Evolutionary conservation across 2,329 filamentous ascomycete species (phyloP), one percentile per base, ranked within the genome.

Genomic region (Colletotrichum tropicicola): DNA sequence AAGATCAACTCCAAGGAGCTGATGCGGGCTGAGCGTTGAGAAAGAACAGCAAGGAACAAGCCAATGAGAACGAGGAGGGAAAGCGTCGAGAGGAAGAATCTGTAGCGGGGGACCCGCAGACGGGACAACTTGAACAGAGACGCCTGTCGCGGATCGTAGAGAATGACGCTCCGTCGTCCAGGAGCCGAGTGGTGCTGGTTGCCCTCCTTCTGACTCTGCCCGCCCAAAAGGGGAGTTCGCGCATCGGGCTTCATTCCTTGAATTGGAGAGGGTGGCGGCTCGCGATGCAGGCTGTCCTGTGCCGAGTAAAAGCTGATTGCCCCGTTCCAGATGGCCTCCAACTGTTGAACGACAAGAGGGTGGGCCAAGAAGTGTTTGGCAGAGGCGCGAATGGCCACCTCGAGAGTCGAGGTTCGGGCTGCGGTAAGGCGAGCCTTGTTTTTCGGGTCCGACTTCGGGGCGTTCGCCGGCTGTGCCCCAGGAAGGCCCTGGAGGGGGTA

Each of bases 251-350:
- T 81, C 41, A 27, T 25, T 12, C 68, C 67, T 59, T 71, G 28
- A 62, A 57, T 67, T 7, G 71, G 73, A 5, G 71, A 72, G 1
- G 77, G 70, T 21, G 77, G 73, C 7, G 79, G 75, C 28, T 82
- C 84, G 49, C 93, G 89, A 75, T 98, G 95, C 23, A 98, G 81
- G 68, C 87, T 92, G 75, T 98, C 94, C 5, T 93, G 93, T 12
- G 91, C 89, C 2, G 93, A 96, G 77, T 97, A 94, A 73, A 98
- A 98, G 69, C 96, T 94, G 69, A 98, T 96, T 17, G 92, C 95
- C 27, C 95, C 95, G 19, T 93, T 95, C 95, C 95, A 98, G 67
- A 98, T 97, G 45, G 94, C 94, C 77, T 98, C 94, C n/a, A 98
- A 84, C 74, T 98, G 94, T 76, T 97, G 93, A 8, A 98, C 91